A percentile compares a stretch with the other conserved stretches of the same genome.
These are phyloP conservation scores for Salix caprea DNA, from an alignment of 345 rosid species.

Conservation along the genomic window DNA sequence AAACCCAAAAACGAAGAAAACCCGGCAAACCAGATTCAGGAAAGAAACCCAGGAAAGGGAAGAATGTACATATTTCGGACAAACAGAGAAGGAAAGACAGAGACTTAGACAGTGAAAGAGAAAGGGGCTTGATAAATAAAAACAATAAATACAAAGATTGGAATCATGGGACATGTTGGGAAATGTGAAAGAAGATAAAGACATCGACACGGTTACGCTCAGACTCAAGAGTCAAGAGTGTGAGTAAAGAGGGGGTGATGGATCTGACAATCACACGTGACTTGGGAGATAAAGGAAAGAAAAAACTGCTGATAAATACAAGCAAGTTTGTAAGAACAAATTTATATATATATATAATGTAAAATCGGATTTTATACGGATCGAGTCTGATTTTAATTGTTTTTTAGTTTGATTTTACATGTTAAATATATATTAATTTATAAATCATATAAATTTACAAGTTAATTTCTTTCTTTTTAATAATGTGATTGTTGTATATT, in stretches of 20 bases:
- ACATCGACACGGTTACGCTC: not conserved
- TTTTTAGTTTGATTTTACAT: too few relatives aligned
- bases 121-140: not conserved
- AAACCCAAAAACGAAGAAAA: not conserved
- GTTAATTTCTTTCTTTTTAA: too few relatives aligned
- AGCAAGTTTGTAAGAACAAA: too few relatives aligned
- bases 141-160: not conserved
- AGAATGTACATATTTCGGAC: not conserved
- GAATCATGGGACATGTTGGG: not conserved
- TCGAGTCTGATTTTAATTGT: too few relatives aligned
- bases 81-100: not conserved
- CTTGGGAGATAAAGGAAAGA: too few relatives aligned
- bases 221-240: too few relatives aligned
- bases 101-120: not conserved
- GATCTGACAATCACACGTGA: not conserved
- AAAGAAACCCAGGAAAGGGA: not conserved
- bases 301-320: not conserved
- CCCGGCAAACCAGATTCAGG: not conserved
- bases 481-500: too few relatives aligned
- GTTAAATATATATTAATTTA: too few relatives aligned
- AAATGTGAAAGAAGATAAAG: conserved; percentile 9
- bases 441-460: too few relatives aligned
- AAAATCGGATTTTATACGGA: too few relatives aligned
- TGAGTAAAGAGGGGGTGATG: not conserved
- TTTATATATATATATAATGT: too few relatives aligned